phyloP scores from a whole-genome alignment of 2,329 filamentous ascomycete species.

The Cercospora beticola region DNA sequence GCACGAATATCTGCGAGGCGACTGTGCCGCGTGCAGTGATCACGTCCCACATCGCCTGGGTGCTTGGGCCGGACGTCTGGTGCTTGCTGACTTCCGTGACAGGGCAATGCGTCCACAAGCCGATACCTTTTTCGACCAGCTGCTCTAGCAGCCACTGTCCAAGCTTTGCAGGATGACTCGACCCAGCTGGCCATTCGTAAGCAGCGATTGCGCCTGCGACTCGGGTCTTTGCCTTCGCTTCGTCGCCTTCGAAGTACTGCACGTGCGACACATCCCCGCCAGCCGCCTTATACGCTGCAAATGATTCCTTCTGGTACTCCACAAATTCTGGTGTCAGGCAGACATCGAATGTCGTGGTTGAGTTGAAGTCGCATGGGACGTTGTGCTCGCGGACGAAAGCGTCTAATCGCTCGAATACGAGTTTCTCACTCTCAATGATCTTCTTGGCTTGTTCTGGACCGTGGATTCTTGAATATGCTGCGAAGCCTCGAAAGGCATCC shows the following conservation, averaged over 20 bases:
- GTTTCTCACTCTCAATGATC: slow-evolving; percentile 48
- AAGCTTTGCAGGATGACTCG: slow-evolving; percentile 52
- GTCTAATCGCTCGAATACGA: slow-evolving; percentile 44
- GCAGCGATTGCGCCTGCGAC: slow-evolving; percentile 45
- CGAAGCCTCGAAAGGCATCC: slow-evolving; percentile 52
- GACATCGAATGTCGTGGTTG: slow-evolving; percentile 50
- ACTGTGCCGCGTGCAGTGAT: slow-evolving; percentile 40
- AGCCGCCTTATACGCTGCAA: slow-evolving; percentile 43
- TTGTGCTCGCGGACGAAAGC: slow-evolving; percentile 45
- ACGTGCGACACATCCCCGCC: slow-evolving; percentile 49
- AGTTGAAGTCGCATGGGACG: slow-evolving; percentile 49
- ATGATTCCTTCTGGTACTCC: slow-evolving; percentile 44
- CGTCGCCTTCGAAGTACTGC: slow-evolving; percentile 42
- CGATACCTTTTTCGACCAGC: slow-evolving; percentile 42
- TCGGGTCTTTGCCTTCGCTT: slow-evolving; percentile 42
- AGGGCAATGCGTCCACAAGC: slow-evolving; percentile 48
- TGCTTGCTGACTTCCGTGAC: slow-evolving; percentile 32
- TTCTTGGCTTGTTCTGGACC: slow-evolving; percentile 48
- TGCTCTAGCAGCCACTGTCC: slow-evolving; percentile 49
- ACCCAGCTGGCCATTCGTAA: slow-evolving; percentile 54
- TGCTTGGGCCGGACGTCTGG: slow-evolving; percentile 10
- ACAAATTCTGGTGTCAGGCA: slow-evolving; percentile 52
- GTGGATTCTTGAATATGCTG: slow-evolving; percentile 45
- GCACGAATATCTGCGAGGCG: slow-evolving; percentile 36
- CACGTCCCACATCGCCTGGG: slow-evolving; percentile 35